phyloP scores from a whole-genome alignment of 139 green algal species.

The Trebouxia sp. region DNA sequence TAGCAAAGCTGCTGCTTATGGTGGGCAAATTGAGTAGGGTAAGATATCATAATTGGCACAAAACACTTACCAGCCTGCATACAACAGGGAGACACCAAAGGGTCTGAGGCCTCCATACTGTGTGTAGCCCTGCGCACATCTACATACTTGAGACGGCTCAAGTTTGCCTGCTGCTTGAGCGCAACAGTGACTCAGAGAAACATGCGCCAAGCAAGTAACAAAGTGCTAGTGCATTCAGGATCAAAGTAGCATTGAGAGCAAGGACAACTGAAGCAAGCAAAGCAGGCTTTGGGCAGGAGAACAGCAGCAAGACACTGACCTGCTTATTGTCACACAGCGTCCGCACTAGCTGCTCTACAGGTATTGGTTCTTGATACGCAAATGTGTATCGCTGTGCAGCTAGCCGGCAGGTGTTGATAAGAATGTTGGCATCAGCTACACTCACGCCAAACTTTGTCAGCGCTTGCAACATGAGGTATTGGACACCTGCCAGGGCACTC shows the following conservation, averaged over 20 bases:
- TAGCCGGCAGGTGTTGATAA: constrained; percentile 92
- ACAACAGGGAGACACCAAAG: constrained; percentile 98
- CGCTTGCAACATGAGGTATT: neutral
- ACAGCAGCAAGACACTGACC: constrained; percentile 35
- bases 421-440: constrained; percentile 96
- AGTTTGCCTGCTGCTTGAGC: no score
- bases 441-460: neutral
- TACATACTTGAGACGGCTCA: no score
- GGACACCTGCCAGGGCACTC: neutral
- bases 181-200: no score
- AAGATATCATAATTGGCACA: neutral
- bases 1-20: neutral
- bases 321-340: constrained; percentile 97
- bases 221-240: no score
- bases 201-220: neutral
- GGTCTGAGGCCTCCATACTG: constrained; percentile 97
- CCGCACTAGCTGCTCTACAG: constrained; percentile 96
- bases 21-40: neutral
- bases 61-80: constrained; percentile 85
- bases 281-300: neutral
- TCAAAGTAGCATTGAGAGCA: constrained; percentile 15
- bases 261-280: neutral
- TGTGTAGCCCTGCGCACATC: constrained; percentile 83
- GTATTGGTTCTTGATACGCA: constrained; percentile 95
- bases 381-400: constrained; percentile 87